phyloP scores from a whole-genome alignment of 306 rosid species.

The Canavalia ensiformis region DNA sequence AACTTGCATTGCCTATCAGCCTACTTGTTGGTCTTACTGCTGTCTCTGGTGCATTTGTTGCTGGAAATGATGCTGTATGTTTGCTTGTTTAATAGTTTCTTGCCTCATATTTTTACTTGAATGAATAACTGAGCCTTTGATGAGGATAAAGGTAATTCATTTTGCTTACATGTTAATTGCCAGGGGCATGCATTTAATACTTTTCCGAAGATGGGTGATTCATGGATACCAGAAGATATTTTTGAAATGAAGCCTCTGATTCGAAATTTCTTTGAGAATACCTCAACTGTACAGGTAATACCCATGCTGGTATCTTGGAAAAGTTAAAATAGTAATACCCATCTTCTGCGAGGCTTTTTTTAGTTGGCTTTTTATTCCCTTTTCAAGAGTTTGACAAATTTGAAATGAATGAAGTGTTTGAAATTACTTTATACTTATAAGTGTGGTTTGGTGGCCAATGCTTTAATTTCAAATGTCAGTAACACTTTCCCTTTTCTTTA shows the following conservation, averaged over 20 bases:
- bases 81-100: constrained; percentile 20
- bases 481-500: neutral
- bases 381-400: constrained; percentile 21
- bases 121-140: constrained; percentile 18
- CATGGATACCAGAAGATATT: constrained; percentile 81
- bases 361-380: neutral
- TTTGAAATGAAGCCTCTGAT: constrained; percentile 80
- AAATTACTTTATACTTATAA: neutral
- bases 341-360: neutral
- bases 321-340: constrained; percentile 15
- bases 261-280: constrained; percentile 93
- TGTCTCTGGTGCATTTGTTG: constrained; percentile 93
- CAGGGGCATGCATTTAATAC: constrained; percentile 92
- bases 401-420: constrained; percentile 18
- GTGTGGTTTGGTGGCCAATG: neutral
- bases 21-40: constrained; percentile 88
- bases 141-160: constrained; percentile 10
- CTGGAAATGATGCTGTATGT: constrained; percentile 94
- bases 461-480: constrained; percentile 14
- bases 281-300: constrained; percentile 78
- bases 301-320: constrained; percentile 16
- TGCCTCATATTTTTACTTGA: constrained; percentile 33
- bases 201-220: constrained; percentile 91
- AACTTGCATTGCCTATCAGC: constrained; percentile 77
- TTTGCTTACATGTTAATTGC: constrained; percentile 44